A percentile compares a stretch with the other conserved stretches of the same genome.
Conservation (phyloP, 352 stramenopile genomes). For the Globisporangium acanthophoron region DNA sequence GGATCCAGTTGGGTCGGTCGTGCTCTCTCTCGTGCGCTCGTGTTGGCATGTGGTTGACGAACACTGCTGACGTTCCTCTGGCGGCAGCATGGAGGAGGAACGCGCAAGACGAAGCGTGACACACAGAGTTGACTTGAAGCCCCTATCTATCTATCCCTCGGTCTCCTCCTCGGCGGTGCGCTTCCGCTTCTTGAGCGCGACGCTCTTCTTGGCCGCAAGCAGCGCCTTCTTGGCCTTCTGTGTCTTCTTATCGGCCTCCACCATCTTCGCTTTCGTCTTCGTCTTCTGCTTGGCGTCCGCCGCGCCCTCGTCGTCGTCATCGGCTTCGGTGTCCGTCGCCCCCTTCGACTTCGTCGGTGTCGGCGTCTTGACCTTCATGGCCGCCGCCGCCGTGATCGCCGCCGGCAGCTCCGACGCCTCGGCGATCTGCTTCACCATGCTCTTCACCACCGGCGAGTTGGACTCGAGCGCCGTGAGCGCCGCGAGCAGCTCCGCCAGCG, state of each 20-base stretch:
- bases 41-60: not conserved
- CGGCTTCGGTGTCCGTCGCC: conserved; percentile 10
- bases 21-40: not conserved
- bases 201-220: conserved; percentile 1
- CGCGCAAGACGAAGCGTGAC: conserved; percentile 1
- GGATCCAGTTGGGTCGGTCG: not conserved
- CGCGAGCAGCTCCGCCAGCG: conserved; percentile 31
- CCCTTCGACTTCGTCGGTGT: not conserved
- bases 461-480: conserved; percentile 44
- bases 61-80: not conserved
- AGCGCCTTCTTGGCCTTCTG: conserved; percentile 10
- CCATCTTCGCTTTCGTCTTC: conserved; percentile 2
- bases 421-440: conserved; percentile 64
- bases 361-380: conserved; percentile 3
- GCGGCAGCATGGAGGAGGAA: not conserved
- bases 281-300: conserved; percentile 13
- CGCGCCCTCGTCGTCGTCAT: not conserved
- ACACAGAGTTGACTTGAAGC: conserved; percentile 11
- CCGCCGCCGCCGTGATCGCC: conserved; percentile 8
- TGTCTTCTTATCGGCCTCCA: conserved; percentile 7
- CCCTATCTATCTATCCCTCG: conserved; percentile 20
- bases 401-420: conserved; percentile 15
- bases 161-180: conserved; percentile 16
- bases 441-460: conserved; percentile 63
- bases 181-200: conserved; percentile 52